Conservation (phyloP, 1,139 yeast genomes). For the Debaryomyces sp. region DNA sequence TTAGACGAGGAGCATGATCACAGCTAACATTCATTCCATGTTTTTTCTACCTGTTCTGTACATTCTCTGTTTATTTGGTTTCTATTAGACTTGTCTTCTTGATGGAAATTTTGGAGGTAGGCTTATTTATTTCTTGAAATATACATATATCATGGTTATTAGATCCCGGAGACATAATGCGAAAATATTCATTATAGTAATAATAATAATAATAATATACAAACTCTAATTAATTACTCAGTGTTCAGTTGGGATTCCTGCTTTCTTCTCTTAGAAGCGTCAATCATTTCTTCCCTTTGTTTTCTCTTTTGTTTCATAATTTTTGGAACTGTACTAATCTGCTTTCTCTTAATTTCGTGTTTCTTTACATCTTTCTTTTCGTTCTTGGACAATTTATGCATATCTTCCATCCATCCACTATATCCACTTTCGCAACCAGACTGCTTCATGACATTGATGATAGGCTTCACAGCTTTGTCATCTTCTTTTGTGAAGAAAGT, state of each 20-base stretch:
- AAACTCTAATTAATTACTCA: neutral
- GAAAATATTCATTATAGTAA: neutral
- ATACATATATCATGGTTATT: slow-evolving; percentile 1
- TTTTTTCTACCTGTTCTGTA: neutral
- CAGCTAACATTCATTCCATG: neutral
- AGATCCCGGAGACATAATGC: neutral
- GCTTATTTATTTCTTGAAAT: slow-evolving; percentile 10
- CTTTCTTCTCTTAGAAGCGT: slow-evolving; percentile 73
- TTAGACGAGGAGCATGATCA: slow-evolving; percentile 1
- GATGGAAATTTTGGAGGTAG: slow-evolving; percentile 2
- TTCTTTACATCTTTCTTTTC: slow-evolving; percentile 68
- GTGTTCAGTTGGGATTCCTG: slow-evolving; percentile 12
- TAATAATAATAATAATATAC: neutral
- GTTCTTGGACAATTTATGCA: slow-evolving; percentile 68
- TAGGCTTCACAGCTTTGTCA: slow-evolving; percentile 71
- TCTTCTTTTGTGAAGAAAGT: slow-evolving; percentile 96
- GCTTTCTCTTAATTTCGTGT: slow-evolving; percentile 64
- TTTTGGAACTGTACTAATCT: slow-evolving; percentile 86
- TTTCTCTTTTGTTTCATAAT: slow-evolving; percentile 66
- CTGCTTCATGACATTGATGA: slow-evolving; percentile 92
- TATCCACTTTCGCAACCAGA: slow-evolving; percentile 72
- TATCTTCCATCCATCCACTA: slow-evolving; percentile 80
- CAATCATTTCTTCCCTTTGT: slow-evolving; percentile 71
- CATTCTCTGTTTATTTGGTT: slow-evolving; percentile 1
- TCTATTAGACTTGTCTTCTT: slow-evolving; percentile 5